Conservation (phyloP, 805 yeast species). For the Starmerella stellata region DNA sequence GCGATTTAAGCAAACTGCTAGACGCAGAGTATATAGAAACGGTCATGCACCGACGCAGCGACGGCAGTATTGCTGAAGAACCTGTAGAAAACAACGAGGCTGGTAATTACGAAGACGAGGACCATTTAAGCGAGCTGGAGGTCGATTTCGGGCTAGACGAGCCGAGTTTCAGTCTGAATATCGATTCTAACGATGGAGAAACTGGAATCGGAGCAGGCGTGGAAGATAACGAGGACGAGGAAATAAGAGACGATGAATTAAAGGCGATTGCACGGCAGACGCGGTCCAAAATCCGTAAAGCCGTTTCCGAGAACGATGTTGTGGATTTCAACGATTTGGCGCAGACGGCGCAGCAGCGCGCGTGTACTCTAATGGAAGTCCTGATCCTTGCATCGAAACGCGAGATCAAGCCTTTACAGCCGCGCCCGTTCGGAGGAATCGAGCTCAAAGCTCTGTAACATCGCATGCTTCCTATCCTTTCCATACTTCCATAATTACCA, state of each 20-base stretch:
- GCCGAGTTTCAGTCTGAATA: background rate
- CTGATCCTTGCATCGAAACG: background rate
- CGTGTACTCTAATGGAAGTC: slow-evolving; percentile 13
- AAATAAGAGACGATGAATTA: slow-evolving; percentile 5
- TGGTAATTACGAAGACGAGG: background rate
- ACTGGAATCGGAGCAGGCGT: background rate
- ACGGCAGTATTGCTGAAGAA: background rate
- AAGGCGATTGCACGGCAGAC: slow-evolving; percentile 8
- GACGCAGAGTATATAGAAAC: slow-evolving; percentile 9
- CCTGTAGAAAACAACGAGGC: background rate
- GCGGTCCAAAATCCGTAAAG: slow-evolving; percentile 1
- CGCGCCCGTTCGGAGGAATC: background rate
- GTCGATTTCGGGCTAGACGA: background rate
- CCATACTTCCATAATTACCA: no score
- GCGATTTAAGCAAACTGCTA: slow-evolving; percentile 5
- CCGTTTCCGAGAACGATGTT: slow-evolving; percentile 3
- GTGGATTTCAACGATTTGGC: slow-evolving; percentile 8
- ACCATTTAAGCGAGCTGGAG: background rate
- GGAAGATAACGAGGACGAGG: slow-evolving; percentile 2
- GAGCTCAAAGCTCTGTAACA: background rate
- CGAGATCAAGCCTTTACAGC: background rate
- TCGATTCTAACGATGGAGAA: background rate
- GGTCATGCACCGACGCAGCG: slow-evolving; percentile 11
- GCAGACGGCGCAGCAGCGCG: slow-evolving; percentile 3
- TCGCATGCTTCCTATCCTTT: no score